A percentile compares a stretch with the other conserved stretches of the same genome.
phyloP scores from a whole-genome alignment of 2,329 filamentous ascomycete genomes.

The Beauveria sp. region DNA sequence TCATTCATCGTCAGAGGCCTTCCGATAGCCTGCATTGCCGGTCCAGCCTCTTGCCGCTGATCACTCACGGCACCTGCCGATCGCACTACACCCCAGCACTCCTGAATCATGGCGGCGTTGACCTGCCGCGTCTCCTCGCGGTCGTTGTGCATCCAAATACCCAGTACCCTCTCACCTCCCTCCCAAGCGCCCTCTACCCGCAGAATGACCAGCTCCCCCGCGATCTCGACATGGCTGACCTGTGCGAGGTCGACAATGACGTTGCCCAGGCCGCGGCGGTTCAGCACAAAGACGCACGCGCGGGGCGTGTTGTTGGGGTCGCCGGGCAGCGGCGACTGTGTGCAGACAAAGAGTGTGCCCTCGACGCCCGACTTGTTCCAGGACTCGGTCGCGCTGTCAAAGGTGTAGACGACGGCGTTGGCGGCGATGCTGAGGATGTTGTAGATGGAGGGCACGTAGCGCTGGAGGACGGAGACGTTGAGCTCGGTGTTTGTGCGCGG shows the following conservation, averaged over 20 bases:
- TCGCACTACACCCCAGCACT: slow-evolving; percentile 34
- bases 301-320: slow-evolving; percentile 28
- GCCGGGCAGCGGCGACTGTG: slow-evolving; percentile 40
- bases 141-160: slow-evolving; percentile 49
- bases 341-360: slow-evolving; percentile 83
- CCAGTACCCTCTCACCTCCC: slow-evolving; percentile 35
- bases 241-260: slow-evolving; percentile 57
- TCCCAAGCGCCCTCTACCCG: slow-evolving; percentile 30
- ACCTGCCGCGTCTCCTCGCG: slow-evolving; percentile 35
- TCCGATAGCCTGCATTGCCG: slow-evolving; percentile 37
- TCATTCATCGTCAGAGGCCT: slow-evolving; percentile 37
- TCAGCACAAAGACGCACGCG: slow-evolving; percentile 63
- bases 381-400: slow-evolving; percentile 52
- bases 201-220: slow-evolving; percentile 45
- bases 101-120: slow-evolving; percentile 34
- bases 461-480: slow-evolving; percentile 76
- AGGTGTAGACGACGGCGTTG: slow-evolving; percentile 80
- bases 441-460: slow-evolving; percentile 68
- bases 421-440: slow-evolving; percentile 73
- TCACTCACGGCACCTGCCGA: slow-evolving; percentile 20
- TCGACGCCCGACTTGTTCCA: slow-evolving; percentile 88
- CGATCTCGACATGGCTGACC: slow-evolving; percentile 57
- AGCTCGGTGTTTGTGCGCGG: slow-evolving; percentile 75
- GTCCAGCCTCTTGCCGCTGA: slow-evolving; percentile 28
- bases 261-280: slow-evolving; percentile 64